These are phyloP conservation scores for Leccinellum albellum DNA, from an alignment of 768 basidiomycete species.

Conservation along the genomic window DNA sequence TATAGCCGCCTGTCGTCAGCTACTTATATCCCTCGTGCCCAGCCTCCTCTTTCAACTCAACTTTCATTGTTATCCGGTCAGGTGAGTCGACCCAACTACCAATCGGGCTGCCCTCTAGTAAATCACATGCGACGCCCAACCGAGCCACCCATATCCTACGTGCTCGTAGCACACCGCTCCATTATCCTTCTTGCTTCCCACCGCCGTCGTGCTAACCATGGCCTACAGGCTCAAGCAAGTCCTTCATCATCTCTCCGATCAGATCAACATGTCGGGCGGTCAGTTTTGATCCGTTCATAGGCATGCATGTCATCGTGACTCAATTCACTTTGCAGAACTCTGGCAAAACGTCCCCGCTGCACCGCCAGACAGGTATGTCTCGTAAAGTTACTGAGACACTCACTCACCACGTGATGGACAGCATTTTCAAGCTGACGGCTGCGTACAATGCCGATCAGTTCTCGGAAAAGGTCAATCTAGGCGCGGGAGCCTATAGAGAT, in stretches of 20 bases:
- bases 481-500: slow-evolving; percentile 91
- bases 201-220: slow-evolving; percentile 34
- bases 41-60: not conserved
- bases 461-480: slow-evolving; percentile 82
- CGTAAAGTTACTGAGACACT: slow-evolving; percentile 1
- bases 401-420: slow-evolving; percentile 28
- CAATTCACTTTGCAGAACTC: slow-evolving; percentile 44
- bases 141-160: not conserved
- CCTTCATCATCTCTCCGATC: slow-evolving; percentile 45
- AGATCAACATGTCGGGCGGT: slow-evolving; percentile 53
- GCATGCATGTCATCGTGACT: not conserved
- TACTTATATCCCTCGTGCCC: slow-evolving; percentile 4
- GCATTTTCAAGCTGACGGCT: slow-evolving; percentile 89
- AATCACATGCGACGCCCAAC: slow-evolving; percentile 23
- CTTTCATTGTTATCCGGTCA: not conserved
- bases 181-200: not conserved
- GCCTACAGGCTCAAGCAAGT: slow-evolving; percentile 59
- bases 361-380: slow-evolving; percentile 72
- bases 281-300: slow-evolving; percentile 21
- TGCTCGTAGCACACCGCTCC: not conserved
- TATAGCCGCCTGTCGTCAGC: not conserved
- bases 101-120: not conserved
- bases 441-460: slow-evolving; percentile 79
- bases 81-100: not conserved
- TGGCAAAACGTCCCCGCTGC: slow-evolving; percentile 80